Percentiles rank a stretch among this genome's conserved stretches.
Evolutionary conservation across 305 asterid genomes (phyloP).

Genomic region (Coffea humblotiana): DNA sequence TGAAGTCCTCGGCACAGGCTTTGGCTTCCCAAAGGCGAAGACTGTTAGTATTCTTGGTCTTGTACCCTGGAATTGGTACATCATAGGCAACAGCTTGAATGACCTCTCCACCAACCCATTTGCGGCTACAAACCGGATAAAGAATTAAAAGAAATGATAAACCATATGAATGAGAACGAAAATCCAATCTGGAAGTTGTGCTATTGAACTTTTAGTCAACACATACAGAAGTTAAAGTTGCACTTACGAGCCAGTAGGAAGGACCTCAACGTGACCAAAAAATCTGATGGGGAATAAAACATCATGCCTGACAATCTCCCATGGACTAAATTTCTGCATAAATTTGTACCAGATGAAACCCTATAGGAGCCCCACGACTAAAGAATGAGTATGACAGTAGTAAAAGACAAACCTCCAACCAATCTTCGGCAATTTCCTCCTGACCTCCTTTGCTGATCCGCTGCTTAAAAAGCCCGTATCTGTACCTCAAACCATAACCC

Average conservation of each 20-base stretch:
- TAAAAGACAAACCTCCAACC: conserved; percentile 74
- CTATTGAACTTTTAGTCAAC: conserved; percentile 15
- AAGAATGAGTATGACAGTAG: conserved; percentile 10
- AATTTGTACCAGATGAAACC: conserved; percentile 23
- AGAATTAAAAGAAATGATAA: conserved; percentile 5
- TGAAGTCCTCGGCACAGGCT: conserved; percentile 80
- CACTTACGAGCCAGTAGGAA: conserved; percentile 88
- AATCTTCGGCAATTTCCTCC: conserved; percentile 92
- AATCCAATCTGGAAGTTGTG: conserved; percentile 15
- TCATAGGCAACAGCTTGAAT: conserved; percentile 95
- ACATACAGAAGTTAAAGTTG: conserved; percentile 25
- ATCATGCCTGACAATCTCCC: conserved; percentile 97
- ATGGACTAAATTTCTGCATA: conserved; percentile 94
- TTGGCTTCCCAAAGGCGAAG: conserved; percentile 99
- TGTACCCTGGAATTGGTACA: conserved; percentile 99
- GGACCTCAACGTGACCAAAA: conserved; percentile 91
- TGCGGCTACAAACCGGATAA: conserved; percentile 53
- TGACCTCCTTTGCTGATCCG: conserved; percentile 81
- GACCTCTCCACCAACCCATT: conserved; percentile 97
- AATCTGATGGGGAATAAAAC: conserved; percentile 85
- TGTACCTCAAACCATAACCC: conserved; percentile 99
- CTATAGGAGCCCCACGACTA: conserved; percentile 12
- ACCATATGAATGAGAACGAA: neutral
- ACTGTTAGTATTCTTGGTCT: conserved; percentile 92
- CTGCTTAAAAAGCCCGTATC: conserved; percentile 96